These are phyloP conservation scores for Kazachstania martiniae DNA, from an alignment of 805 yeast genomes.

Conservation along the genomic window DNA sequence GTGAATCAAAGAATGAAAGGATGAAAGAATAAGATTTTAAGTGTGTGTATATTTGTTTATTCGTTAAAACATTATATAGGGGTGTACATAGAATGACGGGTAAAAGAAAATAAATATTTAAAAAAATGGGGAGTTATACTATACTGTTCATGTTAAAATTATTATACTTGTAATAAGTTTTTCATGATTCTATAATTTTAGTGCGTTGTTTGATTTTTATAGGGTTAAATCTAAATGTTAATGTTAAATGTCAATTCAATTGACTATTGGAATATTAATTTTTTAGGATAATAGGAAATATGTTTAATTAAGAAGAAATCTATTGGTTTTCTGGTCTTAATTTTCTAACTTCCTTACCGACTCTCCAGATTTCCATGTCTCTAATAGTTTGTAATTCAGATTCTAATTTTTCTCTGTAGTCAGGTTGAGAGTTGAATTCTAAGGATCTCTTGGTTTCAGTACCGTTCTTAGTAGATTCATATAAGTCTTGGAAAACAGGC, in stretches of 20 bases:
- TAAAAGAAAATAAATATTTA: too few species aligned
- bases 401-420: constrained; percentile 95
- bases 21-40: not conserved
- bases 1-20: not conserved
- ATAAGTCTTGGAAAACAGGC: constrained; percentile 95
- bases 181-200: not conserved
- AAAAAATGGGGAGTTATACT: too few species aligned
- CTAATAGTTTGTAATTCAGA: constrained; percentile 87
- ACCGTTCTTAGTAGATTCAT: constrained; percentile 92
- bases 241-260: constrained; percentile 19
- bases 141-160: too few species aligned
- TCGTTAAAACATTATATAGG: too few species aligned
- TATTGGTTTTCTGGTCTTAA: constrained; percentile 98
- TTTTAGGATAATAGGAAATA: not conserved
- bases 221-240: not conserved
- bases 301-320: constrained; percentile 8
- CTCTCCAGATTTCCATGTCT: constrained; percentile 98
- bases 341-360: constrained; percentile 99
- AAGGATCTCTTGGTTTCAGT: constrained; percentile 96
- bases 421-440: constrained; percentile 96
- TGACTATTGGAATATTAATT: constrained; percentile 9
- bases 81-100: not conserved
- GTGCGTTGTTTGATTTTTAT: not conserved
- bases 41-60: constrained; percentile 1
- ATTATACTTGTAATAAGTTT: not conserved